Base-by-base conservation (phyloP, 2,329 filamentous ascomycete species). In the Arthrobotrys musiformis region DNA sequence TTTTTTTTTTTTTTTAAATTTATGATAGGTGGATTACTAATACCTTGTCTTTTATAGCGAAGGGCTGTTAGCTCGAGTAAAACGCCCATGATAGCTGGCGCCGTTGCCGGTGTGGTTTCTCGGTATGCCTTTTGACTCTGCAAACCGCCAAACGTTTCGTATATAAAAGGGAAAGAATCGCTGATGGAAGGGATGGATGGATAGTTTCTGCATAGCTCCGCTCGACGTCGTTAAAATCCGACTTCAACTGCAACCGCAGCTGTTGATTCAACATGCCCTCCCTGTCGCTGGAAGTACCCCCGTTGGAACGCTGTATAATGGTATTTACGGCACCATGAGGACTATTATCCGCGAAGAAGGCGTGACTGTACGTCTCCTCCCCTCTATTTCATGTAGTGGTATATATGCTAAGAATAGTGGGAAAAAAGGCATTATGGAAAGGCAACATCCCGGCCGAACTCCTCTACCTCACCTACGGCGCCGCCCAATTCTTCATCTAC, bases 151-250 rank as follows among this genome's bases (percentile, higher is more conserved):
- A n/a, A n/a, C n/a, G n/a, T n/a, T n/a, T n/a, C n/a, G n/a, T n/a
- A n/a, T n/a, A n/a, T n/a, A n/a, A n/a, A n/a, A n/a, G n/a, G n/a
- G n/a, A n/a, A n/a, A n/a, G n/a, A 42, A 42, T 46, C 22, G 19
- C 15, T 22, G 5, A 19, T 46, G 42, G 42, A 33, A 33, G 30
- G 30, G 30, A 4, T 33, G 15, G 42, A 26, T 26, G 17, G 2
- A 30, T 80, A 93, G 92, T 83, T 98, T 99, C 86, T 89, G 95
- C 82, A 91, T 98, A 82, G 93, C 95, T 17, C 95, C 95, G 64
- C 91, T 99, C 80, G 95, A 99, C 84, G 95, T 99, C 79, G 90
- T 98, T 85, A 98, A 99, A 86, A 99, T 99, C 85, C 92, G 95
- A 54, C 90, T 98, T 52, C 95, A 99, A 83, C 90, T 99, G 17